A percentile compares a stretch with the other conserved stretches of the same genome.
phyloP scores from a whole-genome alignment of 176 grass and related monocot genomes.

The maize (Zea mays) region Zm-B73-REFERENCE-NAM-5.0 NC_050098.1:140059001-140059500 shows the following conservation, averaged over 20 bases:
- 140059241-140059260: slow-evolving; percentile 53
- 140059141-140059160: slow-evolving; percentile 72
- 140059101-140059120: slow-evolving; percentile 31
- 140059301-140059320: no score
- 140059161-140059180: slow-evolving; percentile 51
- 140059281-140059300: no score
- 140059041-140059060: slow-evolving; percentile 65
- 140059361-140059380: background rate
- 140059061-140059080: slow-evolving; percentile 51
- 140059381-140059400: slow-evolving; percentile 98
- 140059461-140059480: slow-evolving; percentile 98
- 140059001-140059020: background rate
- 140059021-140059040: slow-evolving; percentile 70
- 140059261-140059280: background rate
- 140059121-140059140: slow-evolving; percentile 52
- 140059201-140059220: slow-evolving; percentile 84
- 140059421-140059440: slow-evolving; percentile 92
- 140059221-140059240: slow-evolving; percentile 96
- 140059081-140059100: slow-evolving; percentile 27
- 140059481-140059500: slow-evolving; percentile 95
- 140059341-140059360: background rate
- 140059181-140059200: slow-evolving; percentile 45
- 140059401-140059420: slow-evolving; percentile 77
- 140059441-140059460: slow-evolving; percentile 86
- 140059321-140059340: background rate